These are phyloP conservation scores for Moniliophthora roreri DNA, from an alignment of 1,284 basidiomycete genomes.

Conservation along the genomic window DNA sequence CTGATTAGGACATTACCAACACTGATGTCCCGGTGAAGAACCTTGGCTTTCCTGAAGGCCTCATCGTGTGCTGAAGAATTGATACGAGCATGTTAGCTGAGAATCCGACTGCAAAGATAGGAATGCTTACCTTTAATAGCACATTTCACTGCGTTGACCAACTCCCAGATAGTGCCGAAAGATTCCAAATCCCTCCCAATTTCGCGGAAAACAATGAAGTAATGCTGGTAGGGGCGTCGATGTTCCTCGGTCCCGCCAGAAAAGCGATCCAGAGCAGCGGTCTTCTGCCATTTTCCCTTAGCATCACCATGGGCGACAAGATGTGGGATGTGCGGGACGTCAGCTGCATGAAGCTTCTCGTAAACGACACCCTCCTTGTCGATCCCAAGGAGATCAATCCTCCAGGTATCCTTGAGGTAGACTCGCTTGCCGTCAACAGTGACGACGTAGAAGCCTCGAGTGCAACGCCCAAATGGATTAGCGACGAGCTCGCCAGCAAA, in stretches of 20 bases:
- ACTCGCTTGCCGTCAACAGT: not conserved
- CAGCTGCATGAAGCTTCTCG: conserved; percentile 12
- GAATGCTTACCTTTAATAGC: conserved; percentile 10
- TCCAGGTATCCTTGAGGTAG: conserved; percentile 18
- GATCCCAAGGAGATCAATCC: conserved; percentile 16
- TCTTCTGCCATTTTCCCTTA: not conserved
- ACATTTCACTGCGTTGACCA: conserved; percentile 6
- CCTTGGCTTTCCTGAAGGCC: conserved; percentile 3
- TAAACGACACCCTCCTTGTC: conserved; percentile 22
- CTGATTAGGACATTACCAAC: conserved; percentile 8
- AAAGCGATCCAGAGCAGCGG: not conserved
- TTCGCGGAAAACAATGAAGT: conserved; percentile 10
- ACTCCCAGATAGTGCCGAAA: conserved; percentile 4
- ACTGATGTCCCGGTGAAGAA: conserved; percentile 11
- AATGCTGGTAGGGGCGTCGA: conserved; percentile 5
- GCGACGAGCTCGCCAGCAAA: not conserved
- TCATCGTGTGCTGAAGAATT: conserved; percentile 3
- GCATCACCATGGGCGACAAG: conserved; percentile 11
- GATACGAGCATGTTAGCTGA: not conserved
- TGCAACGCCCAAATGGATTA: not conserved
- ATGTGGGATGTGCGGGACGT: conserved; percentile 18
- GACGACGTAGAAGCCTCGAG: not conserved
- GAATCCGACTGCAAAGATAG: not conserved
- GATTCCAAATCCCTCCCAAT: conserved; percentile 5
- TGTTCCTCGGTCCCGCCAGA: conserved; percentile 3